Evolutionary conservation across 371 early-diverging fungal genomes (phyloP).

Genomic region (Chytridiales sp.): DNA sequence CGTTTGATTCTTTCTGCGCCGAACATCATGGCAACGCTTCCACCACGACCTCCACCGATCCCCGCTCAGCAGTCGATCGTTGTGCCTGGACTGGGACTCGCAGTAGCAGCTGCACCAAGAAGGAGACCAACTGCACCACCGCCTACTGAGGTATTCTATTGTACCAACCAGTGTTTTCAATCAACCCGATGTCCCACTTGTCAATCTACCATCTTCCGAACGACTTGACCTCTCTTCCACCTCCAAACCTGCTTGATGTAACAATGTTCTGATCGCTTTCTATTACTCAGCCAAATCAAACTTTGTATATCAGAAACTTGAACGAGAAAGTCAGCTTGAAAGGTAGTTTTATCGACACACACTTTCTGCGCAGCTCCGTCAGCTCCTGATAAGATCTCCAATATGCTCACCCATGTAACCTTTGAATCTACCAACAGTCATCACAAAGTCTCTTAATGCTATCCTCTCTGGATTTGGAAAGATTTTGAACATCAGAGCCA

Average conservation of each 20-base stretch:
- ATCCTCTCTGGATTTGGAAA: constrained; percentile 58
- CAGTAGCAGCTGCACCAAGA: constrained; percentile 32
- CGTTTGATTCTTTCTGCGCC: too few species aligned
- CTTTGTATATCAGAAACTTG: constrained; percentile 86
- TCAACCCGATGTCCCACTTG: background rate
- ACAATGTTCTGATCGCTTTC: background rate
- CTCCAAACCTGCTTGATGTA: background rate
- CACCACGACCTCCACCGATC: too few species aligned
- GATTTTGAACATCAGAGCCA: constrained; percentile 69
- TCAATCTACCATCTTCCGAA: background rate
- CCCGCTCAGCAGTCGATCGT: constrained; percentile 14
- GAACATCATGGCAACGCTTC: background rate
- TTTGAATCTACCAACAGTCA: constrained; percentile 8
- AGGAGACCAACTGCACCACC: constrained; percentile 37
- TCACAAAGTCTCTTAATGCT: constrained; percentile 47
- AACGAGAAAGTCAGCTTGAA: constrained; percentile 82
- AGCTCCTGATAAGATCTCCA: background rate
- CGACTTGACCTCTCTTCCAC: background rate
- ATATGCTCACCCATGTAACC: background rate
- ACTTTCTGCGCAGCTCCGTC: background rate
- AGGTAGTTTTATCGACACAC: constrained; percentile 47
- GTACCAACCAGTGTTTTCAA: background rate
- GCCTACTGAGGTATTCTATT: constrained; percentile 31
- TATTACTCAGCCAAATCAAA: constrained; percentile 47
- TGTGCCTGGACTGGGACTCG: constrained; percentile 28